phyloP scores from a whole-genome alignment of 2,329 filamentous ascomycete genomes.

The Eutypa lata region DNA sequence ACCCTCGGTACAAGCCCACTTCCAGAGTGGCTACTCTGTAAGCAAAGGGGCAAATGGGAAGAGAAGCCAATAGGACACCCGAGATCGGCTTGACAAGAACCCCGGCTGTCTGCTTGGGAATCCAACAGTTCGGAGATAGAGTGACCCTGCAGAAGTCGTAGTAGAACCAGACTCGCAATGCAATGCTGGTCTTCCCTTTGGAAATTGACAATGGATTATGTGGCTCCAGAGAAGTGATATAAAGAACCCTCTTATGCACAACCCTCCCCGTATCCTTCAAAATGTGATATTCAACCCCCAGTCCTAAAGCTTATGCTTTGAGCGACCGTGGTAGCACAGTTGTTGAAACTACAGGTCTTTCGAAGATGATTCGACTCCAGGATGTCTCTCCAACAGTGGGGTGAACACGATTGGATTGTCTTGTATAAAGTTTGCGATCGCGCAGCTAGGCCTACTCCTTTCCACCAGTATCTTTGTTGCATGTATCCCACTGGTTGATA shows the following conservation, averaged over 20 bases:
- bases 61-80: slow-evolving; percentile 15
- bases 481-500: not conserved
- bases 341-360: too few relatives aligned
- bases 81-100: slow-evolving; percentile 3
- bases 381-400: too few relatives aligned
- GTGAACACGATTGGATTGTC: not conserved
- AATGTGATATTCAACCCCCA: too few relatives aligned
- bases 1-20: slow-evolving; percentile 4
- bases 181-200: too few relatives aligned
- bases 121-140: slow-evolving; percentile 12
- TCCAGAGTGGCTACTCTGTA: not conserved
- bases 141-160: slow-evolving; percentile 12
- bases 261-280: too few relatives aligned
- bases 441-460: not conserved
- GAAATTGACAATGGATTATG: too few relatives aligned
- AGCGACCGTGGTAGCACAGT: too few relatives aligned
- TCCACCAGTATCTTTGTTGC: not conserved
- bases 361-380: too few relatives aligned
- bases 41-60: slow-evolving; percentile 5
- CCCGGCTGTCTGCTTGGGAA: slow-evolving; percentile 3
- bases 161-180: slow-evolving; percentile 1
- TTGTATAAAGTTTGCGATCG: not conserved
- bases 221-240: too few relatives aligned
- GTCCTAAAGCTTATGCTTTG: too few relatives aligned
- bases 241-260: too few relatives aligned